Conservation (phyloP, 163 green algal species). For the Coccomyxa subellipsoidea region DNA sequence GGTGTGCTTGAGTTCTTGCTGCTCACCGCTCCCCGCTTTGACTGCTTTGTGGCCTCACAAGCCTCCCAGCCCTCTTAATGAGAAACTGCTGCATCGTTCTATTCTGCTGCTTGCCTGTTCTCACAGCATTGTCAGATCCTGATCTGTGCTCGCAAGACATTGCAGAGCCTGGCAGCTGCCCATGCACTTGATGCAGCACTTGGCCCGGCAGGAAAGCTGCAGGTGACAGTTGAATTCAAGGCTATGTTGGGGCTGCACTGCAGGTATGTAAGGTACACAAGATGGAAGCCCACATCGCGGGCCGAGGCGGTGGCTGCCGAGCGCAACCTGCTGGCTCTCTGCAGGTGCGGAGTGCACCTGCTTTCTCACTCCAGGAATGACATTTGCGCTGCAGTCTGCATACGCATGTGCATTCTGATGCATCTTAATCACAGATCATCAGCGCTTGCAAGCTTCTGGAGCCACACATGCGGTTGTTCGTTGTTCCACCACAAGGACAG, state of each 20-base stretch:
- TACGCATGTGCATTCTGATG: neutral
- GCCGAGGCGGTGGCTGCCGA: slow-evolving; percentile 51
- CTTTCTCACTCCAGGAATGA: neutral
- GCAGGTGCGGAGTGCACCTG: no score
- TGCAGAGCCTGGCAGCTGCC: neutral
- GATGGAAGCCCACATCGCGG: slow-evolving; percentile 60
- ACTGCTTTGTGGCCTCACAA: neutral
- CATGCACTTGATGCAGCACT: no score
- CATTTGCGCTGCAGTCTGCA: neutral
- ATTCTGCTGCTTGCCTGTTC: neutral
- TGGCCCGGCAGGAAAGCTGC: no score
- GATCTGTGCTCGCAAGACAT: neutral
- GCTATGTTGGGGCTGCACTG: neutral
- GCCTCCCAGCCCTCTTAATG: neutral
- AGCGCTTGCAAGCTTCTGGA: neutral
- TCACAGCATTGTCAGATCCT: neutral
- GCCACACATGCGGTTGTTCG: neutral
- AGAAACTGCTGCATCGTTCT: neutral
- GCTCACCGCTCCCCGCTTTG: neutral
- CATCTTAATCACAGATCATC: neutral
- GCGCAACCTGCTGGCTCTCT: slow-evolving; percentile 43
- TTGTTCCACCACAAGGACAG: neutral
- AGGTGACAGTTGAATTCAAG: no score
- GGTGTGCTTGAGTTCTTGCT: neutral
- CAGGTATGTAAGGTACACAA: slow-evolving; percentile 53